Base-by-base conservation (phyloP, 2,329 filamentous ascomycete species). In the Fusarium sp. region DNA sequence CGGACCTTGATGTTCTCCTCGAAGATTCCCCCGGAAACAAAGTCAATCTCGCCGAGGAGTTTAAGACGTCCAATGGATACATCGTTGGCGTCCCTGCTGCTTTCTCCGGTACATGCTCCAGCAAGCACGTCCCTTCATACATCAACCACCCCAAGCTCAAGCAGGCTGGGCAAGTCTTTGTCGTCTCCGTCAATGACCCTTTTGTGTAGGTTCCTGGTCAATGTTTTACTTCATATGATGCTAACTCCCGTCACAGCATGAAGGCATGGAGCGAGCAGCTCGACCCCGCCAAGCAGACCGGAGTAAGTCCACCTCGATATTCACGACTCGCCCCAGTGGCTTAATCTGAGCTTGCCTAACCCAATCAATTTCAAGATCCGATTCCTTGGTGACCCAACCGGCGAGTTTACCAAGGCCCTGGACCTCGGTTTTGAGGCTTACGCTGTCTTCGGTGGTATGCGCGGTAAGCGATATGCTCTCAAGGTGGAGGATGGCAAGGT, bases 1-100 rank as follows among this genome's bases (percentile, higher is more conserved):
- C 95, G 46, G 83, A 89, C 80, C 82, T 95, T 61, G 89, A 94
- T 70, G 89, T 92, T 51, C 87, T 97, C 73, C 90, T 90, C 70
- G 92, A 98, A 83, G 87, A 88, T 81, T 94, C 92, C n/a, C 95
- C 95, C 1, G 93, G 92, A 66, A 97, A 94, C 87, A 96, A 94
- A 82, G 89, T 98, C 80, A 95, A 93, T 82, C 86, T 98, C 63
- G 89, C 92, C 73, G 87, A 91, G 69, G 93, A 97, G 83, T 86
- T 97, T 69, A 78, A 80, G 66, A 85, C 85, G 68, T 89, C 88
- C 69, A 92, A 93, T 77, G 93, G 92, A 61, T 82, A 98, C 74
- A 91, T 98, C 78, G 87, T 98, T 72, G 93, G 93, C 68, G 92
- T 96, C 30, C 93, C 93, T 2, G 93, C 91, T 53, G 93, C 92